Percentiles rank a stretch among this genome's conserved stretches.
Evolutionary conservation across 164 flowering plant species (phyloP).

Genomic region (grape (Vitis vinifera)): DNA sequence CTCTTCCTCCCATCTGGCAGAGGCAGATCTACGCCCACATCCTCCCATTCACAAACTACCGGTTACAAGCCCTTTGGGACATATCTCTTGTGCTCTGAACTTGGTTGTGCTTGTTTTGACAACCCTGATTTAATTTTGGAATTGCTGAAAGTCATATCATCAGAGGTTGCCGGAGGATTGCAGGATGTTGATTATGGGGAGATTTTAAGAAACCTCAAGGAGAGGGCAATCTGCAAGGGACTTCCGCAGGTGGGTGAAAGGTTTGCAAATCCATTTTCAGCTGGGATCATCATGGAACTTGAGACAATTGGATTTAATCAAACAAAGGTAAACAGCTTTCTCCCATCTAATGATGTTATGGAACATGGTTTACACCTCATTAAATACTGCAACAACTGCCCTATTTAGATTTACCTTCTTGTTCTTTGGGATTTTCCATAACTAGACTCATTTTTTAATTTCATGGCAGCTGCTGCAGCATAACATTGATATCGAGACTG

Average conservation of each 20-base stretch:
- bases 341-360: too few relatives aligned
- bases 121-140: too few relatives aligned
- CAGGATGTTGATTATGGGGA: too few relatives aligned
- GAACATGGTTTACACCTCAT: too few relatives aligned
- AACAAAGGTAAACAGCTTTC: constrained; percentile 15
- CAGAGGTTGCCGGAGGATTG: too few relatives aligned
- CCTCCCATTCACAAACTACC: background rate
- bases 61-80: constrained; percentile 48
- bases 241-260: background rate
- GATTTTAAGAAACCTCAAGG: constrained; percentile 7
- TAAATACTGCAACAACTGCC: too few relatives aligned
- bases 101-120: constrained; percentile 18
- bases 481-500: background rate
- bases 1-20: constrained; percentile 6
- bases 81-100: constrained; percentile 36
- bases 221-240: constrained; percentile 5
- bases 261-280: constrained; percentile 7
- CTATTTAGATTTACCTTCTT: too few relatives aligned
- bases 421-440: too few relatives aligned
- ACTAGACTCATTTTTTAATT: background rate
- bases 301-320: constrained; percentile 21
- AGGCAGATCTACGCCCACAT: background rate
- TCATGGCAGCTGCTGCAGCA: constrained; percentile 11
- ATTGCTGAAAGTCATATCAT: too few relatives aligned
- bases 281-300: constrained; percentile 27